phyloP scores from a whole-genome alignment of 768 basidiomycete species.

The Mycena pura region DNA sequence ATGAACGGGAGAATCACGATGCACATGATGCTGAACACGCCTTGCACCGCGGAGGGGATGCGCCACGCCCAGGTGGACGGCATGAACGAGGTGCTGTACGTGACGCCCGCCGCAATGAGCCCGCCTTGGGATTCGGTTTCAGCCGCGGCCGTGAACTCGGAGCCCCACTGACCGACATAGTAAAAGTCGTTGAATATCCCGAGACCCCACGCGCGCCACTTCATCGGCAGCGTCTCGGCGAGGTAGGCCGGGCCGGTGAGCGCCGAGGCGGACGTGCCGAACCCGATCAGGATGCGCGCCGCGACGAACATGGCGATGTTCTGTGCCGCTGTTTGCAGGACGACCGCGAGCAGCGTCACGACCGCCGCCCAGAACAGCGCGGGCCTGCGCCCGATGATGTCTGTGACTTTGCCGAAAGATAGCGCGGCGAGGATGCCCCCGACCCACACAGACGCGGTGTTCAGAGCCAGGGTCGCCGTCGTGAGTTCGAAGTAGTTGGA shows the following conservation, averaged over 20 bases:
- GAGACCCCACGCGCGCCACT: constrained; percentile 32
- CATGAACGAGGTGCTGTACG: constrained; percentile 37
- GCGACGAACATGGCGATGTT: constrained; percentile 32
- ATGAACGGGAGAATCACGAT: constrained; percentile 40
- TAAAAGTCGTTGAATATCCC: constrained; percentile 34
- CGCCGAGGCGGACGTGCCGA: constrained; percentile 30
- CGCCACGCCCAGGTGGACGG: constrained; percentile 41
- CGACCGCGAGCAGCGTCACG: constrained; percentile 26
- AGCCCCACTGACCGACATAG: constrained; percentile 25
- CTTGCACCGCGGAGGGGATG: constrained; percentile 38
- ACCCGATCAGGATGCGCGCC: constrained; percentile 31
- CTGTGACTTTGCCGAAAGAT: constrained; percentile 30
- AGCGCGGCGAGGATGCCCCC: constrained; percentile 32
- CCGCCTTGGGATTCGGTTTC: constrained; percentile 9
- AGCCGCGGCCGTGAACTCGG: not conserved
- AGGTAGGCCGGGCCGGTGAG: constrained; percentile 31
- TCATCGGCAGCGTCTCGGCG: constrained; percentile 28
- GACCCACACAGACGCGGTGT: constrained; percentile 31
- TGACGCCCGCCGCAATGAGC: constrained; percentile 31
- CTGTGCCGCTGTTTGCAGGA: constrained; percentile 31
- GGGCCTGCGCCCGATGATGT: constrained; percentile 29
- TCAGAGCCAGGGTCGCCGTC: constrained; percentile 18
- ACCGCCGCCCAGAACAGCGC: constrained; percentile 31
- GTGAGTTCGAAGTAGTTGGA: constrained; percentile 24
- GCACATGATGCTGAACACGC: constrained; percentile 38